Evolutionary conservation across 257 asterid genomes (phyloP), one percentile per base, ranked within the genome.

Genomic region (Gentiana dahurica): DNA sequence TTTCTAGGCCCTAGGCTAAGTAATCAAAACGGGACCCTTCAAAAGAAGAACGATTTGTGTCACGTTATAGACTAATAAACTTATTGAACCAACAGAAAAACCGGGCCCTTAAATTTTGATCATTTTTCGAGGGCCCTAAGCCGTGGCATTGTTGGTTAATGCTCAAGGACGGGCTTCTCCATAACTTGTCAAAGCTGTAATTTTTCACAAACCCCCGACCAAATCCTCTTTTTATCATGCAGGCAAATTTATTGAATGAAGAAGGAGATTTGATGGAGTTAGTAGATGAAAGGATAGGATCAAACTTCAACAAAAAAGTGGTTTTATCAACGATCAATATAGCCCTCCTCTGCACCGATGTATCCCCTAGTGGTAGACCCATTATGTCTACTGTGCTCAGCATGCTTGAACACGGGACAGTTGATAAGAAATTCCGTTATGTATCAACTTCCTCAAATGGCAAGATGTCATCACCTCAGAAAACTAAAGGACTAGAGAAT

Each of bases 341-440:
- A 13, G 90, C 72, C 5, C 83, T 85, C 51, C 79, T 37, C 4
- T 84, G 94, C 74, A 66, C 94, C 4, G 64, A 73, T 52, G 62
- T 52, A 2, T 58, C 68, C 7, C 63, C 84, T 1, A 55, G 79
- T 0, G 79, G 60, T 51, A 77, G 94, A 64, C 94, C 94, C 24
- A 74, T 34, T 8, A 85, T 85, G 90, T 79, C 94, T 1, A 65
- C 66, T 0, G 87, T 77, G 13, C 84, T 85, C 13, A 75, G 87
- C 77, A 73, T 81, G 68, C 81, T 85, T 1, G 94, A 79, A 62
- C 85, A 89, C 10, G 67, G 54, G 49, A 59, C 51, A 35, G 67
- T 68, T 6, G 36, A 77, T 38, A 13, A 36, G 7, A 60, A 55
- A 39, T 59, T 68, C 0, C 64, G 24, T 24, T 24, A 24, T 24